These are phyloP conservation scores for Lipomyces lipofer DNA, from an alignment of 805 yeast genomes.

Conservation along the genomic window DNA sequence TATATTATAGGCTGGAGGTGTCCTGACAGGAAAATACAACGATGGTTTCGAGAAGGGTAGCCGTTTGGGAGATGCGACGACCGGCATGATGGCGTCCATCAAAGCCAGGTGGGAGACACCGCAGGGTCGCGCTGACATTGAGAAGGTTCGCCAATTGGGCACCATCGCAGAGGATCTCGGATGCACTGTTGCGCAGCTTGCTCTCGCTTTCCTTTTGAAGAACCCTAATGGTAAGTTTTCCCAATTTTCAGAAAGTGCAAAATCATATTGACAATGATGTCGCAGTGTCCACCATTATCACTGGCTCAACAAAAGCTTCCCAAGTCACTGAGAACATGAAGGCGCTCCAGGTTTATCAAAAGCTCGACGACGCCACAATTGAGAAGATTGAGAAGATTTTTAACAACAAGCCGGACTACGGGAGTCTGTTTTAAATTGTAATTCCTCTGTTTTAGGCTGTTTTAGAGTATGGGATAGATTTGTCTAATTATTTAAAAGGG, in stretches of 20 bases:
- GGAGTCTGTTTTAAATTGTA: conserved; percentile 5
- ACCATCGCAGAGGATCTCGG: conserved; percentile 36
- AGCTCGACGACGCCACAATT: conserved; percentile 35
- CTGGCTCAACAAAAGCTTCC: conserved; percentile 38
- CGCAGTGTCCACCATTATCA: conserved; percentile 36
- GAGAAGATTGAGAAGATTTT: conserved; percentile 37
- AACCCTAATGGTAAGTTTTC: conserved; percentile 34
- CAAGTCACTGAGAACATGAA: conserved; percentile 37
- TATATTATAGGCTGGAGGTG: conserved; percentile 34
- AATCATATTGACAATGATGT: not conserved
- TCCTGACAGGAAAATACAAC: conserved; percentile 40
- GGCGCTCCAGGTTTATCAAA: conserved; percentile 37
- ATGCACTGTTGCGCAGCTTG: conserved; percentile 37
- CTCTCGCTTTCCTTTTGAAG: conserved; percentile 39
- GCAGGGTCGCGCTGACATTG: conserved; percentile 33
- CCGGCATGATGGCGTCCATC: conserved; percentile 15
- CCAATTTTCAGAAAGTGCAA: not conserved
- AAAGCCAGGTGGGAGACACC: conserved; percentile 31
- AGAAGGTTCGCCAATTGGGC: conserved; percentile 32
- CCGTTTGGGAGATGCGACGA: conserved; percentile 23
- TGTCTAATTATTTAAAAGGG: too few species aligned
- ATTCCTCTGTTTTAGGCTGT: not conserved
- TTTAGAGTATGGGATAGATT: too few species aligned
- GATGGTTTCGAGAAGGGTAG: conserved; percentile 35
- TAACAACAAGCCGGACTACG: conserved; percentile 36